Evolutionary conservation across 352 stramenopile species (phyloP), one percentile per base, ranked within the genome.

Genomic region (Peronosclerospora sorghi): DNA sequence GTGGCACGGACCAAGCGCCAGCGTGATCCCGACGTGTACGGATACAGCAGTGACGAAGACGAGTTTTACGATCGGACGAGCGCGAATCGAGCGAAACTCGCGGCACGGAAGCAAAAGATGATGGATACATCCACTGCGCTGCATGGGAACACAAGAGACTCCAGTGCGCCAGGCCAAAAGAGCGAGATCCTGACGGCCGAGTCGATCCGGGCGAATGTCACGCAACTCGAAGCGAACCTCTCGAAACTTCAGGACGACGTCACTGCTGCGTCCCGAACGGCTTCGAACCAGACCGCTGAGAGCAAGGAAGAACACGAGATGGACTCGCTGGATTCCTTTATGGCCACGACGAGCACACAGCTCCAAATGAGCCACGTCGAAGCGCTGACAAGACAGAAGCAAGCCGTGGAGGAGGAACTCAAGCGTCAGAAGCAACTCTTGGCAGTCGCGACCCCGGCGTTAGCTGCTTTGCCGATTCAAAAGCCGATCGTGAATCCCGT

Each of bases 21-120:
- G 37, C 40, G 44, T 13, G 61, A 60, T 13, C 62, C 72, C 10
- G 50, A 56, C 19, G 14, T 66, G 40, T 75, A 83, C 21, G 63
- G 38, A 17, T 76, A 85, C 43, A 68, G 58, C 35, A 85, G 71
- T 40, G 73, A 88, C 44, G 73, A 88, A 45, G 75, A 88, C 37
- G 73, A 88, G 20, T 86, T 86, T 29, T 88, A 86, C 41, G 73
- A 88, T 51, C 71, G 73, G 30, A 88, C 73, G 1, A 69, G 62
- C 32, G 57, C 73, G 2, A 83, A 82, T 37, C 54, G 82, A 28
- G 48, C 62, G 30, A 78, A 78, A 32, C 56, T 65, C 17, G 35
- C 39, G n/a, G 59, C 48, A 7, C 56, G 61, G 13, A 71, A 63
- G 27, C 48, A 66, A 26, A 53, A 58, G 14, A 8, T 62, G n/a